phyloP scores from a whole-genome alignment of 495 filamentous ascomycete genomes.

The Parathielavia appendiculata region DNA sequence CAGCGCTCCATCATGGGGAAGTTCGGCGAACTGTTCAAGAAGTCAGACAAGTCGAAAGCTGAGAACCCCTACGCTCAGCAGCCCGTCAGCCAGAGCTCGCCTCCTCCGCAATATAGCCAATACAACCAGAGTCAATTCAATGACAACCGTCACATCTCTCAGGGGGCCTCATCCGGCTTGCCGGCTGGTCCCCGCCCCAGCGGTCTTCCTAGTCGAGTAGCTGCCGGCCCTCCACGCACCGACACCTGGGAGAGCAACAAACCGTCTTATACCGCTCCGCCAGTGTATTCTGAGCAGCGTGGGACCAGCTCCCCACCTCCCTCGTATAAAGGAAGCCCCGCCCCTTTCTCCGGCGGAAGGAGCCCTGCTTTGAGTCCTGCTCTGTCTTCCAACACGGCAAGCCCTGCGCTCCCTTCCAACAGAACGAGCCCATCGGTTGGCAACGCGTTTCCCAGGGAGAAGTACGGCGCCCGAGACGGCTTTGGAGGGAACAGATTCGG shows the following conservation, averaged over 20 bases:
- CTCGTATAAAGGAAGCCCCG: not conserved
- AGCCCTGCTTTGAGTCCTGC: not conserved
- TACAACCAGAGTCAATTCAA: constrained; percentile 15
- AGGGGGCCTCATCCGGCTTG: constrained; percentile 6
- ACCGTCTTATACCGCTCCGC: not conserved
- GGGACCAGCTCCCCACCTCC: not conserved
- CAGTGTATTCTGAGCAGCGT: not conserved
- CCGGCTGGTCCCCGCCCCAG: constrained; percentile 26
- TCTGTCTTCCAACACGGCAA: not conserved
- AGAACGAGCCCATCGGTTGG: not conserved
- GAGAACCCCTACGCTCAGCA: constrained; percentile 68
- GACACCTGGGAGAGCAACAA: not conserved
- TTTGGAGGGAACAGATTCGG: constrained; percentile 60
- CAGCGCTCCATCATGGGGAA: constrained; percentile 52
- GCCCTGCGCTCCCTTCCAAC: not conserved
- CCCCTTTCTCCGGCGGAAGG: not conserved
- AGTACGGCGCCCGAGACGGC: constrained; percentile 28
- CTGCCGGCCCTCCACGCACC: not conserved
- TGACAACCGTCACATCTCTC: not conserved
- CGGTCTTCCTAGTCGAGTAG: constrained; percentile 16
- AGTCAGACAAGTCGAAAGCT: constrained; percentile 57
- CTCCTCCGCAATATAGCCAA: constrained; percentile 24
- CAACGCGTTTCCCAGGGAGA: not conserved
- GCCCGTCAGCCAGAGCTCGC: constrained; percentile 53
- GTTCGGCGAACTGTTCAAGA: constrained; percentile 53